Conservation (phyloP, 805 yeast species). For the Maudiozyma barnettii region DNA sequence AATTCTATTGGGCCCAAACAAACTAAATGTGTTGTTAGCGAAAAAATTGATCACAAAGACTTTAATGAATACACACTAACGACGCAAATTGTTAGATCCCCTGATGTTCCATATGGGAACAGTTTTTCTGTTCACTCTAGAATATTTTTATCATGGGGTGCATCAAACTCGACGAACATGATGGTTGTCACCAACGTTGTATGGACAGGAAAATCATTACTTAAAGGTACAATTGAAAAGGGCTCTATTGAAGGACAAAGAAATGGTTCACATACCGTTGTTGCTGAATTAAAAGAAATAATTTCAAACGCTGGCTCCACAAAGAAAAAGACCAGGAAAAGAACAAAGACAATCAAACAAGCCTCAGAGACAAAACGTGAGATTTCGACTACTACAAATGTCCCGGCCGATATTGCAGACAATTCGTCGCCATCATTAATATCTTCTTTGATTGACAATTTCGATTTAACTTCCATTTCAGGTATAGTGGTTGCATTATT, state of each 20-base stretch:
- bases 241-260: slow-evolving; percentile 71
- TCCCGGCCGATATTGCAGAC: background rate
- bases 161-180: slow-evolving; percentile 45
- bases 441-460: slow-evolving; percentile 5
- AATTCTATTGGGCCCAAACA: slow-evolving; percentile 68
- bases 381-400: no score
- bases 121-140: slow-evolving; percentile 55
- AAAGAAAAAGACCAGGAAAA: slow-evolving; percentile 4
- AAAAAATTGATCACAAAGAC: slow-evolving; percentile 43
- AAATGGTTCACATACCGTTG: slow-evolving; percentile 39
- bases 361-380: background rate
- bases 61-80: slow-evolving; percentile 36
- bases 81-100: slow-evolving; percentile 49
- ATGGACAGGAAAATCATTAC: slow-evolving; percentile 71
- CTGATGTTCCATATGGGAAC: slow-evolving; percentile 70
- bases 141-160: slow-evolving; percentile 57
- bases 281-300: slow-evolving; percentile 32
- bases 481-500: slow-evolving; percentile 8
- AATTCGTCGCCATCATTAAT: background rate
- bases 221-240: slow-evolving; percentile 66
- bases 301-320: slow-evolving; percentile 18
- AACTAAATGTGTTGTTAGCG: slow-evolving; percentile 53
- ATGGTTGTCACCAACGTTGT: slow-evolving; percentile 49
- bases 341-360: slow-evolving; percentile 4
- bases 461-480: slow-evolving; percentile 15